These are phyloP conservation scores for Platanthera guangdongensis DNA, from an alignment of 106 monocot species.

Conservation along the genomic window DNA sequence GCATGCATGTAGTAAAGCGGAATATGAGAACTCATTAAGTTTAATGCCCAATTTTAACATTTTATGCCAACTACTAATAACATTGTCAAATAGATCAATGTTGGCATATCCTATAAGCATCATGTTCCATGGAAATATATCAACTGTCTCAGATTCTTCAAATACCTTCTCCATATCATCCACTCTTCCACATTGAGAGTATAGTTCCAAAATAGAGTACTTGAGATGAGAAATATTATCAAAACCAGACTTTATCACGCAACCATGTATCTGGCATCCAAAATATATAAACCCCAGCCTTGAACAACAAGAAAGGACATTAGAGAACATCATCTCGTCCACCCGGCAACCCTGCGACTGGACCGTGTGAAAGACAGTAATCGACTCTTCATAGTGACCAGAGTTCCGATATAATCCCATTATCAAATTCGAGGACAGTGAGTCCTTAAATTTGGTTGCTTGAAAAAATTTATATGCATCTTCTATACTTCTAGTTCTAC, in stretches of 20 bases:
- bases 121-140: slow-evolving; percentile 31
- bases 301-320: slow-evolving; percentile 25
- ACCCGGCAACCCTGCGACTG: slow-evolving; percentile 1
- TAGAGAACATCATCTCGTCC: slow-evolving; percentile 23
- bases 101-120: slow-evolving; percentile 24
- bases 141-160: slow-evolving; percentile 7
- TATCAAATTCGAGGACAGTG: slow-evolving; percentile 30
- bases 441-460: slow-evolving; percentile 15
- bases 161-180: slow-evolving; percentile 36
- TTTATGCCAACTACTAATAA: slow-evolving; percentile 16
- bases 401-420: slow-evolving; percentile 20
- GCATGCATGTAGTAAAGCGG: slow-evolving; percentile 30
- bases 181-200: slow-evolving; percentile 17
- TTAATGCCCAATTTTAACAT: slow-evolving; percentile 13
- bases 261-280: slow-evolving; percentile 25
- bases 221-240: slow-evolving; percentile 7
- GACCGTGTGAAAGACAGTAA: slow-evolving; percentile 11
- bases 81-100: slow-evolving; percentile 8
- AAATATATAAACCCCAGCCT: slow-evolving; percentile 17
- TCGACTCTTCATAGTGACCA: slow-evolving; percentile 17
- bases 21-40: slow-evolving; percentile 34
- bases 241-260: slow-evolving; percentile 23
- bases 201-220: slow-evolving; percentile 30
- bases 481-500: slow-evolving; percentile 21
- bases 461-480: slow-evolving; percentile 20